Evolutionary conservation across 805 yeast genomes (phyloP), one percentile per base, ranked within the genome.

Genomic region (Suhomyces sp.): DNA sequence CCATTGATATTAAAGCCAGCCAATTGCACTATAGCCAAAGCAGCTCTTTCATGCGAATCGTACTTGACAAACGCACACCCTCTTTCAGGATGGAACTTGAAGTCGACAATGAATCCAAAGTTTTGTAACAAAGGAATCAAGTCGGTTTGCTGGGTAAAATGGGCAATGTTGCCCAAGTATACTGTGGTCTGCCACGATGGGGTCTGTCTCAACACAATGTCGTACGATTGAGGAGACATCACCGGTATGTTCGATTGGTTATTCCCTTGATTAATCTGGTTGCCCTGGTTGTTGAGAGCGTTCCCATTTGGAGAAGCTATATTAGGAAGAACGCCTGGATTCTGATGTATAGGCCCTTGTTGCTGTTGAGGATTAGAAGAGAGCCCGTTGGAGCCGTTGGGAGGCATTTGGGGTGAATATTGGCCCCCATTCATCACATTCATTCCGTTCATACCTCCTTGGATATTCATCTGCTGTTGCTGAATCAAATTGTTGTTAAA

Each of bases 21-120:
- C 57, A 91, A 74, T 63, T 88, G 93, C 31, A 86, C 87, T 63
- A 90, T 90, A 47, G 96, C 96, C 63, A 88, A 74, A 2, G 96
- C 96, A 5, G 97, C 97, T 55, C 90, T 78, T 62, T 90, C 96
- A 68, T 90, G 97, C 44, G 89, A 79, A 63, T 88, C 96, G 65
- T 85, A 90, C 69, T 86, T 87, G 56, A 88, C 93, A 74, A 90
- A 91, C 9, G 96, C 96, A 73, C 93, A 90, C 5, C 93, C 94
- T 57, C 82, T 82, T 52, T 90, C 96, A 7, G 90, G 87, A 58
- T 87, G 86, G 62, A 87, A 81, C 68, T 87, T 87, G 65, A 90
- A 83, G 60, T 88, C 94, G 53, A 88, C 85, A 64, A 90, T 87
- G 69, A 76, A 88, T 5, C 97, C 97, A 66, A 90, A 89, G 59